Conservation (phyloP, 2,329 filamentous ascomycete species). For the Aureobasidium sp. region DNA sequence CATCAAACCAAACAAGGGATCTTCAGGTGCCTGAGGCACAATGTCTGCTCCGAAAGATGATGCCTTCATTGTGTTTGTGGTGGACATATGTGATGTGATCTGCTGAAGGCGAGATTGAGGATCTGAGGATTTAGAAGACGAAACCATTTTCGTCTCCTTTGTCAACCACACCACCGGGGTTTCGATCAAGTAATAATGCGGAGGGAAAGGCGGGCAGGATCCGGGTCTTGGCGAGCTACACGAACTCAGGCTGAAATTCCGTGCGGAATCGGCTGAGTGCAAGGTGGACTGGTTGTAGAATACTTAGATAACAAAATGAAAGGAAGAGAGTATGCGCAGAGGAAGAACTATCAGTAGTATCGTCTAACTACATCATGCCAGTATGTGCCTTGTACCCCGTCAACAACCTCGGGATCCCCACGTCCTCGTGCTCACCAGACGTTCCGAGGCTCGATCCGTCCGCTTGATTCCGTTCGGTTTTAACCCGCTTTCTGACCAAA, state of each 20-base stretch:
- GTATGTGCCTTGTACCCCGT: background rate
- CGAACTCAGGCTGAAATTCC: constrained; percentile 4
- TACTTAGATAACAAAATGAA: background rate
- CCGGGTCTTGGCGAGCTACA: background rate
- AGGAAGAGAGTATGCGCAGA: background rate
- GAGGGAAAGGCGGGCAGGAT: constrained; percentile 4
- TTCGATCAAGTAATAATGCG: background rate
- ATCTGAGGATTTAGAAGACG: constrained; percentile 33
- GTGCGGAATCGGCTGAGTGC: background rate
- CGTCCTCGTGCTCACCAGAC: background rate
- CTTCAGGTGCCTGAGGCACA: constrained; percentile 86
- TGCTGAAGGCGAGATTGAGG: constrained; percentile 40
- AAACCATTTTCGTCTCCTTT: constrained; percentile 8
- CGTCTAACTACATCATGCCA: background rate
- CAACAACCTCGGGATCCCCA: constrained; percentile 5
- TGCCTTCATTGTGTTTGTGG: constrained; percentile 43
- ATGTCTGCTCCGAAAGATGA: constrained; percentile 67
- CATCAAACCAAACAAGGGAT: constrained; percentile 90
- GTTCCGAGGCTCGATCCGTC: background rate
- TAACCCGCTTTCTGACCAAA: constrained; percentile 2
- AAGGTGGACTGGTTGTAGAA: background rate
- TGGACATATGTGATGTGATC: constrained; percentile 63
- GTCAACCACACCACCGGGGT: constrained; percentile 1
- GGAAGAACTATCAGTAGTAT: background rate
- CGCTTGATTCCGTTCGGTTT: background rate